Percentiles rank a stretch among this genome's conserved stretches.
Evolutionary conservation across 768 basidiomycete genomes (phyloP).

Genomic region (Tylopilus plumbeoviolaceoides): DNA sequence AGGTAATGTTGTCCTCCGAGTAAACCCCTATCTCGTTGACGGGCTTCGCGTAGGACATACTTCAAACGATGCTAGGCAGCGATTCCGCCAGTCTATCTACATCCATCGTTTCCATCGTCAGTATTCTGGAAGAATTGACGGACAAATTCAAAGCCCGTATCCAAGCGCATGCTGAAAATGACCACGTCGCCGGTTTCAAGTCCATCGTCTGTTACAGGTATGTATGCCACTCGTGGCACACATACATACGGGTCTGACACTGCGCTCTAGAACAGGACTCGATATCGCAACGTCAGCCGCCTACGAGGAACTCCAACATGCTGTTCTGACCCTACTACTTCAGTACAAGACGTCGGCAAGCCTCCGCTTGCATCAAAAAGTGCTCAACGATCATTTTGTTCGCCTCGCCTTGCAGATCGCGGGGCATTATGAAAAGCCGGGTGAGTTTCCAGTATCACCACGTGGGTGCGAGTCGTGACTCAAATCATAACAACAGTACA

Average conservation of each 20-base stretch:
- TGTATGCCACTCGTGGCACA: constrained; percentile 2
- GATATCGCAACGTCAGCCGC: constrained; percentile 38
- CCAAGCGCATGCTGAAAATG: constrained; percentile 36
- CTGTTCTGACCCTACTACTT: constrained; percentile 31
- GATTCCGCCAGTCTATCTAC: constrained; percentile 7
- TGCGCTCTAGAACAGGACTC: constrained; percentile 52
- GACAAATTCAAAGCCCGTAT: constrained; percentile 36
- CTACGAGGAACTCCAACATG: constrained; percentile 27
- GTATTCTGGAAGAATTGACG: constrained; percentile 29
- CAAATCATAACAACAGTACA: constrained; percentile 48
- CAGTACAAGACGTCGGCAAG: constrained; percentile 34
- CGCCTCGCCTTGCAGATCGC: constrained; percentile 51
- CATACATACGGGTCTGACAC: not conserved
- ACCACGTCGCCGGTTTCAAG: constrained; percentile 64
- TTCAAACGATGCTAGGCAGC: constrained; percentile 21
- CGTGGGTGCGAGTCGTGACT: not conserved
- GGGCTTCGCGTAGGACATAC: constrained; percentile 7
- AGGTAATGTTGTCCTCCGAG: constrained; percentile 40
- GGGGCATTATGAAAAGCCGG: constrained; percentile 52
- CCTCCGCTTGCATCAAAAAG: constrained; percentile 56
- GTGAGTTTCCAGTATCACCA: constrained; percentile 31
- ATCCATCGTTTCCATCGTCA: constrained; percentile 11
- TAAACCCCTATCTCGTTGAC: constrained; percentile 3
- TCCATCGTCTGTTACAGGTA: constrained; percentile 67
- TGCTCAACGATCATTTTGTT: constrained; percentile 66